These are phyloP conservation scores for Penicillium sp. DNA, from an alignment of 2,329 filamentous ascomycete genomes.

Conservation along the genomic window DNA sequence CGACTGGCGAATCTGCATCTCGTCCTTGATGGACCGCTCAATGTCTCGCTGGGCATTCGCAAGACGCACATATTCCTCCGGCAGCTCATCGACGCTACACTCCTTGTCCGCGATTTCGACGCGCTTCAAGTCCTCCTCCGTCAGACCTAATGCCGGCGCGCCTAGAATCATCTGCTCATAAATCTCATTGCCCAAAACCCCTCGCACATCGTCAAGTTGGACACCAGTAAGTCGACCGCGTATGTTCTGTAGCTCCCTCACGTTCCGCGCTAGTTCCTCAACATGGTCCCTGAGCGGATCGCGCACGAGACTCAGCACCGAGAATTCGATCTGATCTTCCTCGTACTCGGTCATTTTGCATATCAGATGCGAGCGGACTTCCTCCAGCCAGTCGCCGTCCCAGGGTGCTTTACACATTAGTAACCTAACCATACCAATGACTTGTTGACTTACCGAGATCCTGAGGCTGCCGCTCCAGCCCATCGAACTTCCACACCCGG, in stretches of 20 bases:
- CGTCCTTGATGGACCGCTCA: slow-evolving; percentile 35
- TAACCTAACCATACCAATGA: slow-evolving; percentile 3
- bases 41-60: slow-evolving; percentile 29
- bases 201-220: not conserved
- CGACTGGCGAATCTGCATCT: slow-evolving; percentile 33
- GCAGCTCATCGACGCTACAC: slow-evolving; percentile 26
- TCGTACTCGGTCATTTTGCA: slow-evolving; percentile 64
- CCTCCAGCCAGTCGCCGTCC: slow-evolving; percentile 61
- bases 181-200: not conserved
- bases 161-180: slow-evolving; percentile 21
- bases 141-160: slow-evolving; percentile 34
- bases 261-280: slow-evolving; percentile 41
- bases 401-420: slow-evolving; percentile 32
- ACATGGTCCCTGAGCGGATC: slow-evolving; percentile 56
- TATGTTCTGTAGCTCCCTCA: slow-evolving; percentile 41
- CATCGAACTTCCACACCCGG: slow-evolving; percentile 83
- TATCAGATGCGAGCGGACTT: slow-evolving; percentile 62
- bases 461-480: slow-evolving; percentile 68
- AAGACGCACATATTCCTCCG: slow-evolving; percentile 26
- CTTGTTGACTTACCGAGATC: slow-evolving; percentile 51
- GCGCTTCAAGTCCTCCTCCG: slow-evolving; percentile 16
- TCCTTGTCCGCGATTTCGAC: slow-evolving; percentile 12
- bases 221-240: slow-evolving; percentile 25
- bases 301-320: slow-evolving; percentile 68
- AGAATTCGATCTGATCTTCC: slow-evolving; percentile 67